A percentile compares a stretch with the other conserved stretches of the same genome.
Conservation (phyloP, 331 rosid genomes). For the Rhamnella rubrinervis region DNA sequence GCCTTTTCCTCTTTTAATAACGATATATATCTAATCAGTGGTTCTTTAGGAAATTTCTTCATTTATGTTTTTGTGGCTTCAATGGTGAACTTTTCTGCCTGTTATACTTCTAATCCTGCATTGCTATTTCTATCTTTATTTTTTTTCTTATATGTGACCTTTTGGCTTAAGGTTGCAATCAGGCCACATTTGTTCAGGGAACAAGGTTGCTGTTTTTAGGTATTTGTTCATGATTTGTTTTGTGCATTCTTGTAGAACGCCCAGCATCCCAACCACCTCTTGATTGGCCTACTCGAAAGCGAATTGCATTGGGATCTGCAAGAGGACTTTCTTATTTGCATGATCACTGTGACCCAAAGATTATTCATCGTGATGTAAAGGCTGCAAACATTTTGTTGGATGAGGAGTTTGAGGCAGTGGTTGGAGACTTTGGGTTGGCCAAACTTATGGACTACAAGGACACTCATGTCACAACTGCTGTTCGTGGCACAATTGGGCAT, state of each 20-base stretch:
- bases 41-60: background rate
- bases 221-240: conserved; percentile 14
- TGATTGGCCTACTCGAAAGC: conserved; percentile 94
- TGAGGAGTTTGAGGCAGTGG: conserved; percentile 98
- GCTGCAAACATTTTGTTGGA: conserved; percentile 97
- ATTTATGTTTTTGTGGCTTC: background rate
- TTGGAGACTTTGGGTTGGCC: conserved; percentile 97
- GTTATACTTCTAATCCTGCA: background rate
- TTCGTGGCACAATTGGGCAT: conserved; percentile 96
- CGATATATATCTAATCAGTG: background rate
- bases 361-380: conserved; percentile 95
- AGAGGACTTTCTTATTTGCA: conserved; percentile 97
- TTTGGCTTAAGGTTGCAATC: background rate
- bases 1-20: background rate
- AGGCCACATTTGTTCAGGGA: background rate
- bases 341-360: conserved; percentile 97
- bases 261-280: conserved; percentile 87
- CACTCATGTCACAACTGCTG: conserved; percentile 97
- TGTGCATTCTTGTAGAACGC: conserved; percentile 61
- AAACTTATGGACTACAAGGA: conserved; percentile 99
- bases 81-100: background rate
- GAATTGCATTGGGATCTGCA: conserved; percentile 96
- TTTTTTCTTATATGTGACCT: background rate
- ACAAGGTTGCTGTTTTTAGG: background rate
- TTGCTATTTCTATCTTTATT: background rate